Evolutionary conservation across 768 basidiomycete species (phyloP), one percentile per base, ranked within the genome.

Genomic region (Amanita thiersii): DNA sequence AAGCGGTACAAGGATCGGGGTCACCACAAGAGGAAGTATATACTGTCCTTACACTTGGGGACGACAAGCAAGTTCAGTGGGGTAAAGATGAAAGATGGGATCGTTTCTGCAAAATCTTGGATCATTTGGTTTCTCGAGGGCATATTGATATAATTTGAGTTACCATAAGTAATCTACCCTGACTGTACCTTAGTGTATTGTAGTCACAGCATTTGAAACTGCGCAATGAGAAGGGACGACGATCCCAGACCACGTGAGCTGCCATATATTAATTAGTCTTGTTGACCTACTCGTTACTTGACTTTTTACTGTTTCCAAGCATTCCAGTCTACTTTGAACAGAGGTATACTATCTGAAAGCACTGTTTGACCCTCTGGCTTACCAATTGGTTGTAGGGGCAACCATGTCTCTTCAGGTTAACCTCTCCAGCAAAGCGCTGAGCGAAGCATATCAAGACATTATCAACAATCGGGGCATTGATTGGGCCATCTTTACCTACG

Each of bases 401-500:
- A 3, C 36, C 38, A 88, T 88, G 86, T 87, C 86, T 56, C 68
- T 86, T 7, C 83, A 85, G 57, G 67, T 88, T 51, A 89, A 86
- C 62, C 67, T 89, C 54, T 78, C 86, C 15, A 77, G 78, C 58
- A 73, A 60, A 55, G 86, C 86, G 43, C 75, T 90, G 51, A 61
- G 64, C 24, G 72, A 77, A 48, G 83, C 86, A 50, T 89, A 89
- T 63, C 72, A 85, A 54, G 72, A 81, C 52, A 76, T 90, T 37
- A 58, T 90, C 51, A 76, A 79, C 48, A 73, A 70, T 21, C 70
- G 63, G 9, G 73, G 70, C 15, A 81, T 83, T 50, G 78, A 89
- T 52, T 89, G 86, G 86, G 77, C 69, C 2, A 67, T 89, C 23
- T 79, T 84, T 51, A 86, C 88, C 0, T 89, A 88, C 52, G 84